These are phyloP conservation scores for Penicillium olsonii DNA, from an alignment of 2,329 filamentous ascomycete species.

Conservation along the genomic window DNA sequence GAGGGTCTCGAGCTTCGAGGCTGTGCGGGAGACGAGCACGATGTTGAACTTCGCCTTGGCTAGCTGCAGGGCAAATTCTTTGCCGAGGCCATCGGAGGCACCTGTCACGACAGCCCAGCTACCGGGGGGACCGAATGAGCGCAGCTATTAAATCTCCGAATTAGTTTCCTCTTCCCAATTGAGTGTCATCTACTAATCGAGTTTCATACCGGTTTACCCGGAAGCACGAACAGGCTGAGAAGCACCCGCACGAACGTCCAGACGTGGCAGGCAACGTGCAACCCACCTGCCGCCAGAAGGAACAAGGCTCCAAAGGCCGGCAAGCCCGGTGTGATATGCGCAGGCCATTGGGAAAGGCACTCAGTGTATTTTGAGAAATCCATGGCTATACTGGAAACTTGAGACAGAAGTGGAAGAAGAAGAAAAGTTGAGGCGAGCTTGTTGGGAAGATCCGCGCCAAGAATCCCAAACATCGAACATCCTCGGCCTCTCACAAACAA, in stretches of 20 bases:
- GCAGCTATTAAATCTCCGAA: slow-evolving; percentile 60
- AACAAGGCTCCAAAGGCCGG: slow-evolving; percentile 38
- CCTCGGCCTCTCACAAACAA: slow-evolving; percentile 16
- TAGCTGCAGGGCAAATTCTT: slow-evolving; percentile 90
- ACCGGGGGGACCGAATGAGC: slow-evolving; percentile 85
- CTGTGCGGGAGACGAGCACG: slow-evolving; percentile 91
- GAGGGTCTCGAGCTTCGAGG: slow-evolving; percentile 80
- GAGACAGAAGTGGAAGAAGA: not conserved
- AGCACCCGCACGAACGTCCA: slow-evolving; percentile 63
- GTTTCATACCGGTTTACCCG: slow-evolving; percentile 50
- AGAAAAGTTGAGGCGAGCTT: slow-evolving; percentile 18
- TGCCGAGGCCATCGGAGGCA: slow-evolving; percentile 93
- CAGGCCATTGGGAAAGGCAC: slow-evolving; percentile 37
- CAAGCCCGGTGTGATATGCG: slow-evolving; percentile 38
- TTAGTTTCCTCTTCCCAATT: slow-evolving; percentile 17
- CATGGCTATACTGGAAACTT: slow-evolving; percentile 26
- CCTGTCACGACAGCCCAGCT: slow-evolving; percentile 95
- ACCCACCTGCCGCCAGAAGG: slow-evolving; percentile 54
- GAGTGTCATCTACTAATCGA: rapidly evolving
- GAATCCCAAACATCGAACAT: slow-evolving; percentile 24
- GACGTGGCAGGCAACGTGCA: slow-evolving; percentile 59
- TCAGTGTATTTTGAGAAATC: slow-evolving; percentile 33
- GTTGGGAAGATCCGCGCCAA: slow-evolving; percentile 28
- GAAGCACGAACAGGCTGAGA: slow-evolving; percentile 68
- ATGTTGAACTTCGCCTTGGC: slow-evolving; percentile 92